A percentile compares a stretch with the other conserved stretches of the same genome.
phyloP scores from a whole-genome alignment of 495 filamentous ascomycete genomes.

The Amniculicola lignicola region DNA sequence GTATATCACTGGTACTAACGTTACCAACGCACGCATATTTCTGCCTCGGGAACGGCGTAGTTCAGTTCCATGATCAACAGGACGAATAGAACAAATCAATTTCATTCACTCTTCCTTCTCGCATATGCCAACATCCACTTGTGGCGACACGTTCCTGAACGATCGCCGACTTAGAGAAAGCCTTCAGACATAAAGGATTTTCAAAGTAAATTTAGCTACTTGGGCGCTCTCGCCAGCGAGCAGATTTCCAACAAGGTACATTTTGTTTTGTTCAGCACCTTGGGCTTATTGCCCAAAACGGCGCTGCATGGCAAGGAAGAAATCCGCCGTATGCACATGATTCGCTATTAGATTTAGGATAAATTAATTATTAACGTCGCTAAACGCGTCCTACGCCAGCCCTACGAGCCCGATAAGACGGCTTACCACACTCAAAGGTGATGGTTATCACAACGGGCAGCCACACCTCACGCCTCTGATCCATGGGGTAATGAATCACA shows the following conservation, averaged over 20 bases:
- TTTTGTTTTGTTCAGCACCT: background rate
- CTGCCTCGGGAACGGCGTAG: too few relatives aligned
- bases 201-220: slow-evolving; percentile 7
- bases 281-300: slow-evolving; percentile 7
- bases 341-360: slow-evolving; percentile 16
- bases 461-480: too few relatives aligned
- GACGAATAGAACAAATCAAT: too few relatives aligned
- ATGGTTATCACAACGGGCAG: too few relatives aligned
- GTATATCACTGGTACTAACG: too few relatives aligned
- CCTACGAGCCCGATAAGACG: slow-evolving; percentile 6
- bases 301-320: background rate
- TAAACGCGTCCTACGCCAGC: slow-evolving; percentile 12
- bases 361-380: slow-evolving; percentile 11
- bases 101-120: too few relatives aligned
- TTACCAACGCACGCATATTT: too few relatives aligned
- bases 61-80: too few relatives aligned
- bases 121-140: background rate
- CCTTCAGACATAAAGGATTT: background rate
- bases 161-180: slow-evolving; percentile 1
- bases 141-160: slow-evolving; percentile 8
- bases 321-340: background rate
- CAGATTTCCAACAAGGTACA: background rate
- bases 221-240: background rate
- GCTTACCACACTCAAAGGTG: too few relatives aligned
- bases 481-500: too few relatives aligned